Percentiles rank a stretch among this genome's conserved stretches.
Evolutionary conservation across 2,329 filamentous ascomycete species (phyloP).

Genomic region (Anisogramma anomala): DNA sequence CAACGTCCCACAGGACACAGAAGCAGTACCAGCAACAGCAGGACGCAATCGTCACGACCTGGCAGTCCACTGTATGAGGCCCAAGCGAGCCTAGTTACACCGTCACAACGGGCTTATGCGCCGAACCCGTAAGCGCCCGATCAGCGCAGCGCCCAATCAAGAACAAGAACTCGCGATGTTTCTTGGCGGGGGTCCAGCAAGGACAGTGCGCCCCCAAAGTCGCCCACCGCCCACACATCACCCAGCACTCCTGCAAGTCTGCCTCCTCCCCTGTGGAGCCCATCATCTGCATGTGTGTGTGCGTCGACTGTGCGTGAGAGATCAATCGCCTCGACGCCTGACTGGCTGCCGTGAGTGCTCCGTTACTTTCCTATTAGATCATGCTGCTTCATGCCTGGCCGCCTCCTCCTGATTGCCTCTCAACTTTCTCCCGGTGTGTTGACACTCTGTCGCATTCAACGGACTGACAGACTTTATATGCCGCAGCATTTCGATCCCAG

Average conservation of each 20-base stretch:
- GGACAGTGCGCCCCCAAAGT: no score
- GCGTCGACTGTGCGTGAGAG: conserved; percentile 5
- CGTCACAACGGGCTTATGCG: no score
- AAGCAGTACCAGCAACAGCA: not conserved
- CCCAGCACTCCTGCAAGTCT: not conserved
- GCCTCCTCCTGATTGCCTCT: conserved; percentile 4
- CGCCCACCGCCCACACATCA: no score
- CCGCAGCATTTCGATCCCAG: conserved; percentile 7
- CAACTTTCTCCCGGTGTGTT: conserved; percentile 6
- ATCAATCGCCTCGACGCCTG: conserved; percentile 6
- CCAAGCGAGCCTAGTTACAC: no score
- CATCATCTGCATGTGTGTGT: not conserved
- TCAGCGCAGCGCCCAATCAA: not conserved
- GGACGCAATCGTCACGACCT: not conserved
- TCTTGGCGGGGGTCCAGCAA: conserved; percentile 6
- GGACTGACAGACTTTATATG: conserved; percentile 1
- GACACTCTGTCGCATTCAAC: conserved; percentile 6
- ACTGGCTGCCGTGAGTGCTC: conserved; percentile 8
- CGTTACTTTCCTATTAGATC: conserved; percentile 13
- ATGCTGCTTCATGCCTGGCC: conserved; percentile 12
- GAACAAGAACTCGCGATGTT: not conserved
- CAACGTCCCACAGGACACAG: no score
- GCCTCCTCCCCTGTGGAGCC: not conserved
- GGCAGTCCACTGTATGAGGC: not conserved
- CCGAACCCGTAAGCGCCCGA: not conserved